Base-by-base conservation (phyloP, 2,329 filamentous ascomycete species). In the Fusarium humuli region DNA sequence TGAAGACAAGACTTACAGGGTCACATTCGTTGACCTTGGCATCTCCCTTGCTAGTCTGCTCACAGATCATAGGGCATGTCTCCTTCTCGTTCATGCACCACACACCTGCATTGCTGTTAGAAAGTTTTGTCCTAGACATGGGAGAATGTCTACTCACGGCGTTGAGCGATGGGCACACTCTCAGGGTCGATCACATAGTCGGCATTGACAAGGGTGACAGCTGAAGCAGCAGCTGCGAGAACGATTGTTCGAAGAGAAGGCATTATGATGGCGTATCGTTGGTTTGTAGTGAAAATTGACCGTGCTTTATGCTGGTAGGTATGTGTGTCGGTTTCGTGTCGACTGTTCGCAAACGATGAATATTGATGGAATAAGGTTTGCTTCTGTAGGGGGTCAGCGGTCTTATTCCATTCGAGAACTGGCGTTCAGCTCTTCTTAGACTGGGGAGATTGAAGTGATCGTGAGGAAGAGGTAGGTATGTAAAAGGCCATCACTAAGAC, bases 21-120 rank as follows among this genome's bases (percentile, higher is more conserved):
- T 94, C 86, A 78, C 92, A 95, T 10, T 84, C 84, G 82, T 95
- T 94, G 68, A 83, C 79, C 46, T 83, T 67, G 30, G 86, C 88
- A 46, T 82, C 84, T 78, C 86, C 76, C 71, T 83, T 79, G 75
- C 85, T 79, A 16, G 77, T 77, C 72, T 94, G 90, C 53, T 88
- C 81, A 85, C 92, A 94, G 80, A 94, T 92, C 70, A 90, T 80
- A 14, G 91, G 92, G 81, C 92, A 94, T 56, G 87, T 85, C 73
- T 84, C 83, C 70, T 76, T 82, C 81, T 94, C 88, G 71, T 85
- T 83, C 27, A 78, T 65, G 79, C 92, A 95, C 92, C 92, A 95
- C 13, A 77, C 75, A 63, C 84, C 88, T 90, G 61, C 14, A 14
- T 9, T 6, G 44, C 50, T 57, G 53, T 80, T 63, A 79, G 75